phyloP scores from a whole-genome alignment of 2,329 filamentous ascomycete species.

The Dothistroma septosporum region DNA sequence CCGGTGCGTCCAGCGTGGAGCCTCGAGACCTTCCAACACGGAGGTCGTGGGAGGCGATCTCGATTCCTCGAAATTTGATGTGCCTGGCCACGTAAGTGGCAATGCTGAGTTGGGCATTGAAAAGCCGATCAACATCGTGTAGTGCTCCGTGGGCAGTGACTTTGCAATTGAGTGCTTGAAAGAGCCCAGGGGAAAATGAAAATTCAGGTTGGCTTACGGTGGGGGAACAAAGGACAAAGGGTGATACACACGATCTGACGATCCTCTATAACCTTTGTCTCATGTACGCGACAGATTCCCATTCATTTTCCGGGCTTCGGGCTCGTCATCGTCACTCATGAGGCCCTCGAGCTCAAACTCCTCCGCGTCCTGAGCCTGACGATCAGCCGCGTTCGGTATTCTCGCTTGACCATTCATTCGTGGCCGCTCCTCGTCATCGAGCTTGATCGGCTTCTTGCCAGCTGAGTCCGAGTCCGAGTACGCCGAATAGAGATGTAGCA shows the following conservation, averaged over 20 bases:
- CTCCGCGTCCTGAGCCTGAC: conserved; percentile 71
- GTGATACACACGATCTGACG: neutral
- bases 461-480: conserved; percentile 43
- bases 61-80: no score
- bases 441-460: conserved; percentile 36
- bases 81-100: no score
- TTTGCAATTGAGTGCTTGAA: neutral
- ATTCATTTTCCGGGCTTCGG: conserved; percentile 13
- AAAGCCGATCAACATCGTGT: neutral
- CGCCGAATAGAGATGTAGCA: conserved; percentile 77
- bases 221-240: neutral
- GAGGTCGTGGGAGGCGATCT: neutral
- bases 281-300: conserved; percentile 7
- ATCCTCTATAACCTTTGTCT: neutral
- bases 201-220: neutral
- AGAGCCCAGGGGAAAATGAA: neutral
- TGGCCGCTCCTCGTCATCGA: conserved; percentile 28
- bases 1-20: neutral
- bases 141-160: neutral
- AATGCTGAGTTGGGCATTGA: neutral
- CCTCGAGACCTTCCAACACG: neutral
- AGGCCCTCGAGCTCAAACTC: conserved; percentile 91
- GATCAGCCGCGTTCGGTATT: conserved; percentile 42
- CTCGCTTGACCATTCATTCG: conserved; percentile 45
- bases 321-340: conserved; percentile 79